Evolutionary conservation across 345 rosid genomes (phyloP).

Genomic region (Citropsis articulata): DNA sequence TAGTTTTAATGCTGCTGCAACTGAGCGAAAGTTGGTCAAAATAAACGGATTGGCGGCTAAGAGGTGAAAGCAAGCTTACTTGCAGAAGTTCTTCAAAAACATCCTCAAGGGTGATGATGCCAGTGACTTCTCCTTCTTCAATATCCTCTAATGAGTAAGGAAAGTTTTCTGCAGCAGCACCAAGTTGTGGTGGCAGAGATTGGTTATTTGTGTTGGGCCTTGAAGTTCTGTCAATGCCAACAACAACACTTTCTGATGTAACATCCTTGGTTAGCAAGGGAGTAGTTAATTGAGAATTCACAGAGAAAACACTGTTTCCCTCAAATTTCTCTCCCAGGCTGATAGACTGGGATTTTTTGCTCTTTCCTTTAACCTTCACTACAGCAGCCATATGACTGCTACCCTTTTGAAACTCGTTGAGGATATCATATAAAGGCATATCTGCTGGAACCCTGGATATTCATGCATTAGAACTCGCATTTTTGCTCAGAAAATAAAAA

Average conservation of each 20-base stretch:
- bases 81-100: slow-evolving; percentile 88
- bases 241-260: slow-evolving; percentile 32
- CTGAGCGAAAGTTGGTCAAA: neutral
- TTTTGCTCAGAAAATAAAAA: slow-evolving; percentile 1
- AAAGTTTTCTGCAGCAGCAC: slow-evolving; percentile 27
- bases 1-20: neutral
- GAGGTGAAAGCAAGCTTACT: slow-evolving; percentile 32
- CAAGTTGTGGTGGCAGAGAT: slow-evolving; percentile 25
- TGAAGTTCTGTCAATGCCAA: slow-evolving; percentile 48
- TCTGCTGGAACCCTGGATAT: slow-evolving; percentile 70
- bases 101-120: slow-evolving; percentile 81
- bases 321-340: slow-evolving; percentile 32
- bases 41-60: neutral
- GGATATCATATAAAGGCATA: slow-evolving; percentile 86
- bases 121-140: slow-evolving; percentile 79
- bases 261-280: slow-evolving; percentile 51
- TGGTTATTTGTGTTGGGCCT: slow-evolving; percentile 32
- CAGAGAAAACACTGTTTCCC: slow-evolving; percentile 23
- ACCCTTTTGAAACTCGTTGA: slow-evolving; percentile 85
- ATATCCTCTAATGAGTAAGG: slow-evolving; percentile 43
- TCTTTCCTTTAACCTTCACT: slow-evolving; percentile 50
- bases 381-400: slow-evolving; percentile 95
- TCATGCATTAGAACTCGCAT: slow-evolving; percentile 16
- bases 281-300: slow-evolving; percentile 35
- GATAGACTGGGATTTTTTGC: slow-evolving; percentile 22